These are phyloP conservation scores for Rusavskia elegans DNA, from an alignment of 495 filamentous ascomycete species.

Conservation along the genomic window DNA sequence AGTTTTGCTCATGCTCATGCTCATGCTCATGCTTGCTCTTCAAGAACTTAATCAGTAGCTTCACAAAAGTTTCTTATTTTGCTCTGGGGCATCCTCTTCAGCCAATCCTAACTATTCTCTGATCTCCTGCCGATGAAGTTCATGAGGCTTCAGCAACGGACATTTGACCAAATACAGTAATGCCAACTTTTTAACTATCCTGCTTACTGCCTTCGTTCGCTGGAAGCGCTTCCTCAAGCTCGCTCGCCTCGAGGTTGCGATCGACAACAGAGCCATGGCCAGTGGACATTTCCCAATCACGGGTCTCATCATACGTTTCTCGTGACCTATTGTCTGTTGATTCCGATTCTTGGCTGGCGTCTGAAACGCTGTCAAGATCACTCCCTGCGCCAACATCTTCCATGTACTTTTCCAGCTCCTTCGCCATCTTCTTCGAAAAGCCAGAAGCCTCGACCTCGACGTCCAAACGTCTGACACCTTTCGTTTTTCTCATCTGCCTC, in stretches of 20 bases:
- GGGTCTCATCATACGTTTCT: background rate
- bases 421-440: conserved; percentile 89
- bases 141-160: too few relatives aligned
- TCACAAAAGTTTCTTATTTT: background rate
- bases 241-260: too few relatives aligned
- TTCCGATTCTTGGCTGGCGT: background rate
- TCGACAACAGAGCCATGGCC: too few relatives aligned
- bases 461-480: conserved; percentile 56
- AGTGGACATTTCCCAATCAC: too few relatives aligned
- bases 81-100: background rate
- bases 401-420: conserved; percentile 83
- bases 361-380: conserved; percentile 11
- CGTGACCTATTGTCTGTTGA: background rate
- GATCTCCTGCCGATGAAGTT: too few relatives aligned
- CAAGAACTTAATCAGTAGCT: background rate
- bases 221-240: too few relatives aligned
- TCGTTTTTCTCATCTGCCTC: conserved; percentile 19
- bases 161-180: too few relatives aligned
- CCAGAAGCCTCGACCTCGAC: conserved; percentile 84
- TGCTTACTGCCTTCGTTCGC: too few relatives aligned
- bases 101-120: too few relatives aligned
- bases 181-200: too few relatives aligned
- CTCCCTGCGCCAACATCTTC: conserved; percentile 45
- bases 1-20: background rate
- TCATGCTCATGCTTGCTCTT: background rate